Conservation (phyloP, 2,329 filamentous ascomycete species). For the Sporothrix globosa region DNA sequence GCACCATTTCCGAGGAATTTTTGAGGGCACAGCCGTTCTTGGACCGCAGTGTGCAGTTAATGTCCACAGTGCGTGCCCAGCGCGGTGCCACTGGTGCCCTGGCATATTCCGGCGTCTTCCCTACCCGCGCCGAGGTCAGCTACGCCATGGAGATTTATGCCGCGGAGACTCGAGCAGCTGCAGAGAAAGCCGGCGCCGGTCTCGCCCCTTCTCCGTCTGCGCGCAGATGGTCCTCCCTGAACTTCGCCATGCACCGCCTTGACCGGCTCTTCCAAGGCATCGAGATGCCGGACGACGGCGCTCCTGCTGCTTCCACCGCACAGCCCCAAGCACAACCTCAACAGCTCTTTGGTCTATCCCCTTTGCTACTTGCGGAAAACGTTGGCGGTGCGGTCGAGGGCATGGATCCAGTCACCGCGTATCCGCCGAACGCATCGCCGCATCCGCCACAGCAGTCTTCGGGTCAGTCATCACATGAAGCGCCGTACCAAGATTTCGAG, state of each 20-base stretch:
- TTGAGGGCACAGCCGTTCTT: background rate
- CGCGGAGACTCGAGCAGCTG: background rate
- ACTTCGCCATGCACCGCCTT: constrained; percentile 1
- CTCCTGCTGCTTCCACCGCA: background rate
- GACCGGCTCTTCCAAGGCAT: background rate
- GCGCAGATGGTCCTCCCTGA: background rate
- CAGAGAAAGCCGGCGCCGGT: background rate
- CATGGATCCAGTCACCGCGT: background rate
- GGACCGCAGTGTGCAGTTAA: constrained; percentile 25
- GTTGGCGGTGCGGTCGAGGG: background rate
- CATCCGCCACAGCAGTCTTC: constrained; percentile 11
- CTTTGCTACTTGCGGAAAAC: background rate
- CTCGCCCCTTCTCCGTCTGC: background rate
- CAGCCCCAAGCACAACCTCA: background rate
- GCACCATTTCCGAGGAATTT: background rate
- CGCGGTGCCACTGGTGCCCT: constrained; percentile 5
- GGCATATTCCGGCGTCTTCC: constrained; percentile 10
- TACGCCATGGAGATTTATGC: constrained; percentile 16
- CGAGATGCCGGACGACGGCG: background rate
- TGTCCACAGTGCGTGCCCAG: constrained; percentile 11
- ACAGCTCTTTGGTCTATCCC: background rate
- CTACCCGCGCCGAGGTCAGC: constrained; percentile 17
- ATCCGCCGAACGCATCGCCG: background rate
- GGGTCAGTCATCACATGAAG: constrained; percentile 23
- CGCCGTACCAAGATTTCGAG: constrained; percentile 8